Percentiles rank a stretch among this genome's conserved stretches.
phyloP scores from a whole-genome alignment of 176 grass and related monocot species.

The Aegilops speltoides region DNA sequence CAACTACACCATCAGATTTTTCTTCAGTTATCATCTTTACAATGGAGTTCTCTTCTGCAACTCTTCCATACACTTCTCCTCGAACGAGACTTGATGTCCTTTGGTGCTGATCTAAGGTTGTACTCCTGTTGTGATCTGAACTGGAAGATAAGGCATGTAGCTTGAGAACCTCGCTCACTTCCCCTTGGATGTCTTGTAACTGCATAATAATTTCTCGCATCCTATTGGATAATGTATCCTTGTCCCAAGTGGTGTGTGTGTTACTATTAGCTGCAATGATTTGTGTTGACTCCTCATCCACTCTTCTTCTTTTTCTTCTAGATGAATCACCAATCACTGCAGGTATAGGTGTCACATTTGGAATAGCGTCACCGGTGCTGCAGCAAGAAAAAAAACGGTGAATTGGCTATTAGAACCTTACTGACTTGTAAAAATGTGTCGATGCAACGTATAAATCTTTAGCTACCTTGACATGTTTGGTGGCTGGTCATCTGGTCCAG shows the following conservation, averaged over 20 bases:
- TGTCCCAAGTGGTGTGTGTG: background rate
- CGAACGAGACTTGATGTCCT: background rate
- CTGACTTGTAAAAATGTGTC: background rate
- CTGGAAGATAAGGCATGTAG: background rate
- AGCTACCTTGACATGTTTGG: background rate
- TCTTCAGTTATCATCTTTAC: background rate
- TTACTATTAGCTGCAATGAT: background rate
- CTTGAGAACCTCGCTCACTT: background rate
- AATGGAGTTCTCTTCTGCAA: background rate
- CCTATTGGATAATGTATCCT: background rate
- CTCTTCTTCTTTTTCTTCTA: background rate
- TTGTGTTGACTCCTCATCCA: background rate
- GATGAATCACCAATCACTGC: background rate
- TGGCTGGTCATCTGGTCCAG: background rate
- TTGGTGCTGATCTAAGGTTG: background rate
- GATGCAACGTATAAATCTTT: background rate
- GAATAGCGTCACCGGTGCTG: background rate
- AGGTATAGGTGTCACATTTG: background rate
- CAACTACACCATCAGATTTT: background rate
- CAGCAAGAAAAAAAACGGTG: background rate
- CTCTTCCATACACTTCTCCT: background rate
- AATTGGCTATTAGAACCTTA: background rate
- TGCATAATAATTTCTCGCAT: background rate
- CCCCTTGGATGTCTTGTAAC: background rate
- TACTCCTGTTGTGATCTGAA: background rate